A percentile compares a stretch with the other conserved stretches of the same genome.
phyloP scores from a whole-genome alignment of 2,329 filamentous ascomycete genomes.

The Sordariomycetes sp. region DNA sequence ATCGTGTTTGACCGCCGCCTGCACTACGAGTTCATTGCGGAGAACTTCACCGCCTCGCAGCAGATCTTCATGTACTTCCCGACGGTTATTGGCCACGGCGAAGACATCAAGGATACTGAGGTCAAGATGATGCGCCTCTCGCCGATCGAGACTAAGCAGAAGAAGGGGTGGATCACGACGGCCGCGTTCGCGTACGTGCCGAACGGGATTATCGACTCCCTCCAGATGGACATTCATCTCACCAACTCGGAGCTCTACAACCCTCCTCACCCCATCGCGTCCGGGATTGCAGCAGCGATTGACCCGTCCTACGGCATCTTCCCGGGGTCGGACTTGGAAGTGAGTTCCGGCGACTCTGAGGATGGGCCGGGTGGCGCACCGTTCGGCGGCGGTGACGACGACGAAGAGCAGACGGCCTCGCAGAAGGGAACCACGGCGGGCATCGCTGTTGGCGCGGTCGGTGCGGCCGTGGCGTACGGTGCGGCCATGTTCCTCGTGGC shows the following conservation, averaged over 20 bases:
- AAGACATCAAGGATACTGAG: constrained; percentile 42
- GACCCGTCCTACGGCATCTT: constrained; percentile 70
- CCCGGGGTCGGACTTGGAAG: constrained; percentile 10
- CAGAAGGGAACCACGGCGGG: constrained; percentile 53
- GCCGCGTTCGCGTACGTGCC: constrained; percentile 62
- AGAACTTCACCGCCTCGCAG: constrained; percentile 58
- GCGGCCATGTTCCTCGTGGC: constrained; percentile 92
- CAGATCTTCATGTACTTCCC: constrained; percentile 82
- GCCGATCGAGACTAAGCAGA: constrained; percentile 61
- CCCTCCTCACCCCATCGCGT: constrained; percentile 53
- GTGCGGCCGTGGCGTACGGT: constrained; percentile 76
- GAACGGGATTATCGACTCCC: constrained; percentile 51
- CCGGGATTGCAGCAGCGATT: constrained; percentile 67
- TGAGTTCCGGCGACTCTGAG: constrained; percentile 25
- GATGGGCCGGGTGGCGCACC: constrained; percentile 9
- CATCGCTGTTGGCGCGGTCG: constrained; percentile 67
- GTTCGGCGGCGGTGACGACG: background rate
- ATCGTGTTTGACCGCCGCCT: constrained; percentile 73
- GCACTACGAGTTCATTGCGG: constrained; percentile 76
- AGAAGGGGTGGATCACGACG: constrained; percentile 72
- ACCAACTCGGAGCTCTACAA: constrained; percentile 68
- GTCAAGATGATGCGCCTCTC: constrained; percentile 61
- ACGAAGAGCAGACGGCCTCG: constrained; percentile 40
- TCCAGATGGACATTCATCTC: constrained; percentile 59
- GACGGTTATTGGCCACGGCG: constrained; percentile 53